Conservation (phyloP, 2,329 filamentous ascomycete species). For the Ceratocystis lukuohia region DNA sequence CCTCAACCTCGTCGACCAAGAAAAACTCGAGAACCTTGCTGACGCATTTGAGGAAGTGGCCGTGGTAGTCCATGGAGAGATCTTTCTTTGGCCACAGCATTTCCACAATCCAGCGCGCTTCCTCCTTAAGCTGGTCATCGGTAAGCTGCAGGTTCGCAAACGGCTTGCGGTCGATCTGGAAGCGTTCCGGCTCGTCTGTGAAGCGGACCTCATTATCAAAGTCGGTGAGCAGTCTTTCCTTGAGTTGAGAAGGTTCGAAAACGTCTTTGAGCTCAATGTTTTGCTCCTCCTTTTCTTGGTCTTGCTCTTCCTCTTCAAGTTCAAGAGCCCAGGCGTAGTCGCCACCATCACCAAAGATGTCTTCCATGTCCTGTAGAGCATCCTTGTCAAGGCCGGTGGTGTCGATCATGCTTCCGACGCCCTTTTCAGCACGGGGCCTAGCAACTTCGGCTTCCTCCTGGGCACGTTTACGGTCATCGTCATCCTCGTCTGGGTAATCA, state of each 20-base stretch:
- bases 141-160: conserved; percentile 73
- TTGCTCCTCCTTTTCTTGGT: conserved; percentile 64
- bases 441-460: conserved; percentile 82
- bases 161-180: conserved; percentile 78
- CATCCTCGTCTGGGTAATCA: conserved; percentile 70
- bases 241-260: conserved; percentile 89
- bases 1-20: conserved; percentile 85
- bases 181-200: conserved; percentile 82
- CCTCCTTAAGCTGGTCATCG: conserved; percentile 77
- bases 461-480: conserved; percentile 60
- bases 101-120: conserved; percentile 82
- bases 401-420: conserved; percentile 58
- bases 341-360: conserved; percentile 87
- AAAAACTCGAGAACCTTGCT: conserved; percentile 91
- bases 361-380: conserved; percentile 87
- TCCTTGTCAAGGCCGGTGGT: conserved; percentile 80
- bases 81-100: conserved; percentile 81
- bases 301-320: conserved; percentile 73
- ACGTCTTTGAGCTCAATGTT: conserved; percentile 91
- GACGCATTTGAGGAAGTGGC: conserved; percentile 76
- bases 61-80: conserved; percentile 55
- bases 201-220: conserved; percentile 85
- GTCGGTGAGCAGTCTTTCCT: conserved; percentile 88
- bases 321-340: conserved; percentile 94
- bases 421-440: conserved; percentile 53